Percentiles rank a stretch among this genome's conserved stretches.
phyloP scores from a whole-genome alignment of 331 rosid genomes.

The Malus hybrid region DNA sequence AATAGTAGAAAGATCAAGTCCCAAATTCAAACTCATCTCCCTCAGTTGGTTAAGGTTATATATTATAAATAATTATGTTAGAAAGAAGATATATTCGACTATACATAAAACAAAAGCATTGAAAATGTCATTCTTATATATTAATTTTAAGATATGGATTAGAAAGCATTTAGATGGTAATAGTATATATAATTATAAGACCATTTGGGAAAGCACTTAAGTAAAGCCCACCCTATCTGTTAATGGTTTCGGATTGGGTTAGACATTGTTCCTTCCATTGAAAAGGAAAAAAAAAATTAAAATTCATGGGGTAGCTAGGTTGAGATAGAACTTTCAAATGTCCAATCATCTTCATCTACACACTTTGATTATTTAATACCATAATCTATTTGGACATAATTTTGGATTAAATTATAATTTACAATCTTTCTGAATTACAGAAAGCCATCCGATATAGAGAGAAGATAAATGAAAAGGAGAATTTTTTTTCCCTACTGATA shows the following conservation, averaged over 20 bases:
- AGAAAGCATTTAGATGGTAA: background rate
- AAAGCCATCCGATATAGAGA: background rate
- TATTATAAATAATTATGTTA: background rate
- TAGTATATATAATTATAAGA: background rate
- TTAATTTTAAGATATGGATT: background rate
- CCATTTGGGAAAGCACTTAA: background rate
- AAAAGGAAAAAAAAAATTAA: background rate
- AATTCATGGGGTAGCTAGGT: background rate
- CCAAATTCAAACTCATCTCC: background rate
- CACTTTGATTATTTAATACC: background rate
- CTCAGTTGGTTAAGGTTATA: background rate
- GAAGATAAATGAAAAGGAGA: background rate
- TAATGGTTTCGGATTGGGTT: background rate
- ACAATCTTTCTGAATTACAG: background rate
- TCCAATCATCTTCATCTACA: background rate
- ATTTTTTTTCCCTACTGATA: too few species aligned
- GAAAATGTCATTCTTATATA: background rate
- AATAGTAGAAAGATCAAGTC: too few species aligned
- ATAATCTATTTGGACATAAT: background rate
- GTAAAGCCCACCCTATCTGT: background rate
- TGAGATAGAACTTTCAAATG: conserved; percentile 2
- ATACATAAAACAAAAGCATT: background rate
- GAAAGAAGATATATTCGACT: background rate
- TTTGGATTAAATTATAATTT: background rate
- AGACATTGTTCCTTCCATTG: background rate